Evolutionary conservation across 2,329 filamentous ascomycete genomes (phyloP).

Genomic region (Diaporthe amygdali): DNA sequence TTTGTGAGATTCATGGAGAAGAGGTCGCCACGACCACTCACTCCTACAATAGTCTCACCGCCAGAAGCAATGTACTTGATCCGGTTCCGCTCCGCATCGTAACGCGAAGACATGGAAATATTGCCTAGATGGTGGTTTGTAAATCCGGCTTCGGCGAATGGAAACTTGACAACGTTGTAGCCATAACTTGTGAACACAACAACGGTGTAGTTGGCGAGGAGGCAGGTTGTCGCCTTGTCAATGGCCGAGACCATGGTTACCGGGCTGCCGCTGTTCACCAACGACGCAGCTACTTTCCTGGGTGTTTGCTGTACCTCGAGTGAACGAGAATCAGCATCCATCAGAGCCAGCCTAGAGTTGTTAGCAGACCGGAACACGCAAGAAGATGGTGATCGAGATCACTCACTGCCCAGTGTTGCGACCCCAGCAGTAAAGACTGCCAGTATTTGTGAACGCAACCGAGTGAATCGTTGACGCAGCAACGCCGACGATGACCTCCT

Average conservation of each 20-base stretch:
- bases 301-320: slow-evolving; percentile 83
- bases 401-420: slow-evolving; percentile 85
- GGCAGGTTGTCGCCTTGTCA: slow-evolving; percentile 83
- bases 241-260: slow-evolving; percentile 85
- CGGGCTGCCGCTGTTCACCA: slow-evolving; percentile 75
- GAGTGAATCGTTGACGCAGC: slow-evolving; percentile 93
- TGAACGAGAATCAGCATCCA: slow-evolving; percentile 93
- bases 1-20: slow-evolving; percentile 82
- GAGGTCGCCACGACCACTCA: slow-evolving; percentile 84
- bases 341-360: slow-evolving; percentile 69
- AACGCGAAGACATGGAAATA: slow-evolving; percentile 68
- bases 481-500: slow-evolving; percentile 79
- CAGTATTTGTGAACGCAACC: slow-evolving; percentile 78
- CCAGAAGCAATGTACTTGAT: slow-evolving; percentile 82
- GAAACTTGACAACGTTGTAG: slow-evolving; percentile 89
- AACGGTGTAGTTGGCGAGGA: slow-evolving; percentile 87
- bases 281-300: slow-evolving; percentile 84
- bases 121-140: slow-evolving; percentile 69
- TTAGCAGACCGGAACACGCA: not conserved
- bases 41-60: slow-evolving; percentile 88
- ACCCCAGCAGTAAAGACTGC: slow-evolving; percentile 89
- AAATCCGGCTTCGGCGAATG: slow-evolving; percentile 68
- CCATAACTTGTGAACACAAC: slow-evolving; percentile 96
- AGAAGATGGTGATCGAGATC: not conserved
- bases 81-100: slow-evolving; percentile 68